Base-by-base conservation (phyloP, 352 stramenopile genomes). In the Thalassiosira livingstoniorum region DNA sequence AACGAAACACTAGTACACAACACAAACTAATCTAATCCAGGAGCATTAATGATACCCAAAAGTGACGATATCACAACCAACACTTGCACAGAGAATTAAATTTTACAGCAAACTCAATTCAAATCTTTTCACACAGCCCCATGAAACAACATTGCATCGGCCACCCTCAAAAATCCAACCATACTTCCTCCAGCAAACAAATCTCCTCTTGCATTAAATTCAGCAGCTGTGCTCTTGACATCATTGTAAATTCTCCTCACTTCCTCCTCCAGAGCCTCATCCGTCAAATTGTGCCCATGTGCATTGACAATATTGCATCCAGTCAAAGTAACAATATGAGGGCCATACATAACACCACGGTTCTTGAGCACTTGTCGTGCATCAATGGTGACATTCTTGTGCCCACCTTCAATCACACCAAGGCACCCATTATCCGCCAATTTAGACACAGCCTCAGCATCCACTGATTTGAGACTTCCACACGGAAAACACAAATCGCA, bases 401-500 rank as follows among this genome's bases (percentile, higher is more conserved):
- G 77, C 23, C 83, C 88, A 35, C 87, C 90, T 75, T 95, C 92
- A 60, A 95, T 92, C 13, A 95, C 68, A 15, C 86, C 88, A 58
- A 87, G 83, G 69, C 94, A 96, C n/a, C 94, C 95, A 71, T 94
- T 96, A 63, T 96, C 90, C 0, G 92, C 91, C 58, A 97, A 79
- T 25, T 82, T 78, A 35, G 89, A 86, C n/a, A 94, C 92, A 35
- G 84, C 80, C 10, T 94, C 93, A 58, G 88, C 91, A 75, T 96
- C 92, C 74, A 99, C 94, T 61, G 98, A 94, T 82, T 98, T 96
- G 87, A 98, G 96, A 37, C 95, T 96, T n/a, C 96, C 97, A 82
- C 96, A 98, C 37, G 97, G 96, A 81, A 99, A 98, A 64, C 95
- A 96, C 75, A 99, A 95, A 89, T 99, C 97, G 80, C 96, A 98